These are phyloP conservation scores for Aspergillus novofumigatus DNA, from an alignment of 2,329 filamentous ascomycete species.

Conservation along the genomic window DNA sequence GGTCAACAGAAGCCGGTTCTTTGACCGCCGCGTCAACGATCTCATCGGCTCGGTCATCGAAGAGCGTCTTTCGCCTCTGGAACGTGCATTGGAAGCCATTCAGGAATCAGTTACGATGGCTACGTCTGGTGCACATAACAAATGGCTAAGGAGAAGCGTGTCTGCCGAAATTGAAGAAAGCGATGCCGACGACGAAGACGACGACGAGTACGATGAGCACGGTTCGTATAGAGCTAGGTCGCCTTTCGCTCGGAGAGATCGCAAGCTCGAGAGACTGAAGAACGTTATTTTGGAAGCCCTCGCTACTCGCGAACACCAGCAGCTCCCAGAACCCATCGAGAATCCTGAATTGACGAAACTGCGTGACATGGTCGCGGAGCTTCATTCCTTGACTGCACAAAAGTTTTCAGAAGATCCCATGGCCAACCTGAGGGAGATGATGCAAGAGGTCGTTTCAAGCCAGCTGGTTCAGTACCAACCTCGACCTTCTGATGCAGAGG, in stretches of 20 bases:
- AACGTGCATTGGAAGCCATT: slow-evolving; percentile 72
- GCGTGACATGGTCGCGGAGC: slow-evolving; percentile 35
- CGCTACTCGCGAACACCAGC: slow-evolving; percentile 39
- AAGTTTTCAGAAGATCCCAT: slow-evolving; percentile 32
- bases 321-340: slow-evolving; percentile 22
- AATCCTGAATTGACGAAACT: slow-evolving; percentile 36
- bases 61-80: slow-evolving; percentile 72
- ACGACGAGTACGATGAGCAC: slow-evolving; percentile 61
- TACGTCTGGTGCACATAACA: slow-evolving; percentile 53
- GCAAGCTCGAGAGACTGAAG: slow-evolving; percentile 76
- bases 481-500: slow-evolving; percentile 49
- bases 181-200: slow-evolving; percentile 92
- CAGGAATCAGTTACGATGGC: slow-evolving; percentile 63
- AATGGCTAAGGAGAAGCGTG: slow-evolving; percentile 59
- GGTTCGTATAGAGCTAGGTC: slow-evolving; percentile 66
- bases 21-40: slow-evolving; percentile 84
- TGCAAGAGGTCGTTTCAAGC: slow-evolving; percentile 60
- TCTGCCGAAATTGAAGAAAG: slow-evolving; percentile 71
- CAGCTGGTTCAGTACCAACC: slow-evolving; percentile 52
- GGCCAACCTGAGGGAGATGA: slow-evolving; percentile 57
- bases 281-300: slow-evolving; percentile 64
- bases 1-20: slow-evolving; percentile 76
- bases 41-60: slow-evolving; percentile 75
- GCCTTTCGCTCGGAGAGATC: slow-evolving; percentile 63
- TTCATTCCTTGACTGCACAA: slow-evolving; percentile 39